Percentiles rank a stretch among this genome's conserved stretches.
phyloP scores from a whole-genome alignment of 768 basidiomycete genomes.

The Calvatia gigantea region DNA sequence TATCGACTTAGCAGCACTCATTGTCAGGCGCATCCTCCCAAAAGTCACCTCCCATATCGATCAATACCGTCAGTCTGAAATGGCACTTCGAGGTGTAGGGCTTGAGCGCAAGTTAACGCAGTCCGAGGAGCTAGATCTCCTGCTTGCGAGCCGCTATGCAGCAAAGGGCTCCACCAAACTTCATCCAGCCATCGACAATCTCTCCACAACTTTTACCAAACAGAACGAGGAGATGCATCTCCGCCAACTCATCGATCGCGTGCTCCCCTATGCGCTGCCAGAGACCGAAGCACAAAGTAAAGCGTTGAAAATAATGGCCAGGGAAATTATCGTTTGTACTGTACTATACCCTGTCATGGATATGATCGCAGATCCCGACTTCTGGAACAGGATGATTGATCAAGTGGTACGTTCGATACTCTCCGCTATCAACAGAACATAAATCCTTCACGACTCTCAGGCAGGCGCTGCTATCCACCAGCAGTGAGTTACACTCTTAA shows the following conservation, averaged over 20 bases:
- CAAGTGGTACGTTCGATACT: constrained; percentile 64
- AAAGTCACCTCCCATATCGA: constrained; percentile 87
- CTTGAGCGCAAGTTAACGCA: constrained; percentile 81
- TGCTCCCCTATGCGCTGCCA: constrained; percentile 73
- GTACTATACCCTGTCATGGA: constrained; percentile 88
- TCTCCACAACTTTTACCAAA: constrained; percentile 84
- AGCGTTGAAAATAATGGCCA: constrained; percentile 65
- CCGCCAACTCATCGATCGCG: constrained; percentile 60
- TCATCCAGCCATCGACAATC: constrained; percentile 84
- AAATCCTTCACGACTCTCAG: constrained; percentile 21
- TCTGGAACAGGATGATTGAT: constrained; percentile 93
- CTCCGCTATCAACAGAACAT: background rate
- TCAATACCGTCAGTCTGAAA: constrained; percentile 86
- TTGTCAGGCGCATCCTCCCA: constrained; percentile 86
- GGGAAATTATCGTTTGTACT: constrained; percentile 81
- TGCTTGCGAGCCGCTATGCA: constrained; percentile 81
- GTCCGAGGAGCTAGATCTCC: constrained; percentile 85
- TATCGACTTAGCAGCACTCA: constrained; percentile 70
- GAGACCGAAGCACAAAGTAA: constrained; percentile 69
- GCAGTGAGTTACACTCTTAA: constrained; percentile 29
- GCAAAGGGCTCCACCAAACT: constrained; percentile 60
- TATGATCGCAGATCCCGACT: constrained; percentile 93
- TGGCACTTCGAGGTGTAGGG: constrained; percentile 77
- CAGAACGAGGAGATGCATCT: constrained; percentile 91
- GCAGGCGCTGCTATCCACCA: constrained; percentile 51